Percentiles rank a stretch among this genome's conserved stretches.
phyloP scores from a whole-genome alignment of 352 stramenopile species.

The Pilasporangium apinafurcum region DNA sequence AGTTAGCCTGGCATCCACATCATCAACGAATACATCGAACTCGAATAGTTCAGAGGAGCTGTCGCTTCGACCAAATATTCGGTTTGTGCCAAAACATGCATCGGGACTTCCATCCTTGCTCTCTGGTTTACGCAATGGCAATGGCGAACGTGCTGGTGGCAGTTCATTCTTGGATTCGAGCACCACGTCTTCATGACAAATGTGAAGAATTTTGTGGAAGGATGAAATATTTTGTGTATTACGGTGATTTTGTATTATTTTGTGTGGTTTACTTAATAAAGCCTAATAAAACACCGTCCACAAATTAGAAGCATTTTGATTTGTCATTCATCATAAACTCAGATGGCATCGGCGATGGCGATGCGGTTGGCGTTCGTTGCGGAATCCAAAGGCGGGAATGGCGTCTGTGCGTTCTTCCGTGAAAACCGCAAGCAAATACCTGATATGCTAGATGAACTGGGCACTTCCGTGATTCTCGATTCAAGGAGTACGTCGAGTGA shows the following conservation, averaged over 20 bases:
- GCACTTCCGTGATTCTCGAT: conserved; percentile 9
- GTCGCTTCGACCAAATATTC: conserved; percentile 63
- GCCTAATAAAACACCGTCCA: no score
- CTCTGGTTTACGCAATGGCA: conserved; percentile 12
- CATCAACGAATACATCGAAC: background rate
- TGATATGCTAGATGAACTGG: conserved; percentile 25
- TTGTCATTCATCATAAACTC: no score
- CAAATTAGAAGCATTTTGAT: no score
- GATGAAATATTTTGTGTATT: no score
- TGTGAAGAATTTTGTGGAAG: no score
- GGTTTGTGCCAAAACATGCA: conserved; percentile 49
- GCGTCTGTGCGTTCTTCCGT: conserved; percentile 35
- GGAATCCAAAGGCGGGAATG: conserved; percentile 26
- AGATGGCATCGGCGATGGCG: no score
- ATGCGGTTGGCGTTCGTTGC: conserved; percentile 26
- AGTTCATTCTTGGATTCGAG: no score
- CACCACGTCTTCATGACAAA: no score
- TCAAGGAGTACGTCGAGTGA: background rate
- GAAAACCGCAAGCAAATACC: conserved; percentile 27
- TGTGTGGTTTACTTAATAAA: no score
- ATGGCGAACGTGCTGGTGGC: no score
- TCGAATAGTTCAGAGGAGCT: no score
- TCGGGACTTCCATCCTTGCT: conserved; percentile 42
- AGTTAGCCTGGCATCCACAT: conserved; percentile 5
- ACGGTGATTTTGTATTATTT: no score